Percentiles rank a stretch among this genome's conserved stretches.
Evolutionary conservation across 2,329 filamentous ascomycete species (phyloP).

Genomic region (Ceratocystis eucalypticola): DNA sequence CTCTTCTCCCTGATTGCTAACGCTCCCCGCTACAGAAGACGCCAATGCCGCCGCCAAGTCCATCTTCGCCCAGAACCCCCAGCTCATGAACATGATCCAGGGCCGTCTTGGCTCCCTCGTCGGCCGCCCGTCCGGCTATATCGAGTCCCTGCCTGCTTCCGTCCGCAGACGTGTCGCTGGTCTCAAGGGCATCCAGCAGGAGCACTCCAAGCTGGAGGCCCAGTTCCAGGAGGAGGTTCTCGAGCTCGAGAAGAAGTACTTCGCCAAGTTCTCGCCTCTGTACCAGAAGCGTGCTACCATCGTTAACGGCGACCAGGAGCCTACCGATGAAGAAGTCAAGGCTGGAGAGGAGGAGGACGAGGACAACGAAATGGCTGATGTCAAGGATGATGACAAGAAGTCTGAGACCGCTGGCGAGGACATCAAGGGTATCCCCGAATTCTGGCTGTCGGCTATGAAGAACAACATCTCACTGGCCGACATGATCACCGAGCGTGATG

Average conservation of each 20-base stretch:
- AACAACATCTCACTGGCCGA: slow-evolving; percentile 95
- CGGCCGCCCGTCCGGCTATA: slow-evolving; percentile 90
- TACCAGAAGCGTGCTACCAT: slow-evolving; percentile 92
- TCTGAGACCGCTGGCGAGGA: slow-evolving; percentile 36
- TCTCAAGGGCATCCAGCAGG: slow-evolving; percentile 95
- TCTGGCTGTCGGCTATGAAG: slow-evolving; percentile 99
- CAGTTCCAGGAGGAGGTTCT: slow-evolving; percentile 98
- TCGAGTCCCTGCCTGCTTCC: slow-evolving; percentile 80
- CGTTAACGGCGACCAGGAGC: slow-evolving; percentile 75
- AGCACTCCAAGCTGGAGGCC: slow-evolving; percentile 94
- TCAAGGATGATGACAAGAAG: slow-evolving; percentile 44
- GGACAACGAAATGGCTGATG: slow-evolving; percentile 48
- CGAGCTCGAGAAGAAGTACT: slow-evolving; percentile 98
- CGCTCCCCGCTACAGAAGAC: slow-evolving; percentile 50
- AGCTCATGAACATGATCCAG: slow-evolving; percentile 93
- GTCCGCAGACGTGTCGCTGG: slow-evolving; percentile 90
- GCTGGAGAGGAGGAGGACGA: slow-evolving; percentile 70
- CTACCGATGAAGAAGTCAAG: slow-evolving; percentile 73
- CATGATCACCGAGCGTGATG: slow-evolving; percentile 96
- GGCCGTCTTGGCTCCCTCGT: slow-evolving; percentile 87
- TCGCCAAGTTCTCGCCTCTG: slow-evolving; percentile 93
- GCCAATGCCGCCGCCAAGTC: slow-evolving; percentile 48
- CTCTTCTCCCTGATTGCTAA: neutral
- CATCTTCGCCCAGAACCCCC: slow-evolving; percentile 90
- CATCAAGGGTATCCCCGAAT: slow-evolving; percentile 82